Base-by-base conservation (phyloP, 2,329 filamentous ascomycete species). In the Ramularia endophylla region DNA sequence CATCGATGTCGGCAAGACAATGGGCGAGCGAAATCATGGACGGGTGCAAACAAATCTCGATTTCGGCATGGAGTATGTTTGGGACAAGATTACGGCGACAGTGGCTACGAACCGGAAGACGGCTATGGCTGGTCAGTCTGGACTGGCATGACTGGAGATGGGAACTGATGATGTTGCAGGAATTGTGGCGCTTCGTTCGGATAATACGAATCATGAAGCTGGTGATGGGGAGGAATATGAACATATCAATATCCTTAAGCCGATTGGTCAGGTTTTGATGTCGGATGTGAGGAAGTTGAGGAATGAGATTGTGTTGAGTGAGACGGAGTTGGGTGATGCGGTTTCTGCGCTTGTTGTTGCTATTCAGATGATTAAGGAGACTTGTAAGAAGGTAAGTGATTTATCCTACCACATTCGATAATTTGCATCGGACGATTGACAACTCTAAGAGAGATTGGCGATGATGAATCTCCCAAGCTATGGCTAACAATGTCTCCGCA, bases 51-150 rank as follows among this genome's bases (percentile, higher is more conserved):
- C 83, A 3, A 85, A 97, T 61, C 76, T 98, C 13, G 87, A 95
- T 46, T 98, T 83, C 80, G 78, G 80, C 35, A 81, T 97, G 79
- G 79, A 80, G 48, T 98, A 95, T 66, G 77, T 97, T 36, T 98
- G 90, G 89, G 90, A 97, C 71, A 92, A 86, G 61, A 85, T 94
- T 52, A 83, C 82, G 4, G 78, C 77, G 6, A 87, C 81, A 3
- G 83, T 80, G 27, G 70, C 73, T 20, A 81, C 73, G n/a, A 81
- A 78, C 19, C 77, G 86, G 36, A 90, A 88, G 62, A 88, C 83
- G 1, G 78, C 80, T 56, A 77, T 75, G 16, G 69, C 87, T 33
- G 85, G 32, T 34, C 17, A 34, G 32, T 22, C 30, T 17, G n/a
- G 17, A 16, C 30, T 13, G 15, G 1, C 11, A 17, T 16, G n/a